Conservation (phyloP, 2,329 filamentous ascomycete species). For the Penicillium sp. region DNA sequence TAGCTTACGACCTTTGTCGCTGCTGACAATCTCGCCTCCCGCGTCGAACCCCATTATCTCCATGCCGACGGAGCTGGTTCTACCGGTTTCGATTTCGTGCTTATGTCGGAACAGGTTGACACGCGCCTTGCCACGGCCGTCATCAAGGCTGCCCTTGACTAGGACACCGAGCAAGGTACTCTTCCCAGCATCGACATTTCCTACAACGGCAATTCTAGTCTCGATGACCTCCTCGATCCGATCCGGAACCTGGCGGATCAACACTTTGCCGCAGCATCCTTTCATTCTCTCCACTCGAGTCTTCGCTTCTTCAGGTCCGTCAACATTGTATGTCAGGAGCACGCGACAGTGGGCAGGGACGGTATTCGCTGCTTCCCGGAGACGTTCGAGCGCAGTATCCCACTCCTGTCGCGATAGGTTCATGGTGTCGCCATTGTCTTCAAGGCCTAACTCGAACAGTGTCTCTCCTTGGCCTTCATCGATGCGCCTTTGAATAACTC, state of each 20-base stretch:
- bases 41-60: slow-evolving; percentile 98
- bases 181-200: slow-evolving; percentile 96
- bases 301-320: slow-evolving; percentile 68
- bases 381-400: slow-evolving; percentile 63
- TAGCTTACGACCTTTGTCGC: slow-evolving; percentile 77
- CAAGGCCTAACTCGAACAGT: slow-evolving; percentile 86
- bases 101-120: slow-evolving; percentile 97
- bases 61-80: slow-evolving; percentile 96
- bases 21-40: slow-evolving; percentile 74
- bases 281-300: slow-evolving; percentile 63
- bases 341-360: slow-evolving; percentile 72
- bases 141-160: slow-evolving; percentile 91
- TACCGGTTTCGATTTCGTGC: slow-evolving; percentile 91
- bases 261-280: slow-evolving; percentile 76
- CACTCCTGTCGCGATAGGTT: slow-evolving; percentile 69
- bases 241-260: slow-evolving; percentile 70
- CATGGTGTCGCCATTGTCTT: slow-evolving; percentile 86
- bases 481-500: slow-evolving; percentile 64
- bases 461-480: slow-evolving; percentile 84
- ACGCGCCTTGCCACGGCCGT: slow-evolving; percentile 87
- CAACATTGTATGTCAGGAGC: slow-evolving; percentile 86
- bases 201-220: slow-evolving; percentile 92
- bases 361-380: slow-evolving; percentile 62
- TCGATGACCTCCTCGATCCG: slow-evolving; percentile 87
- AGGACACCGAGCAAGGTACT: slow-evolving; percentile 93